Evolutionary conservation across 2,329 filamentous ascomycete genomes (phyloP), one percentile per base, ranked within the genome.

Genomic region (Coniochaeta pulveracea): DNA sequence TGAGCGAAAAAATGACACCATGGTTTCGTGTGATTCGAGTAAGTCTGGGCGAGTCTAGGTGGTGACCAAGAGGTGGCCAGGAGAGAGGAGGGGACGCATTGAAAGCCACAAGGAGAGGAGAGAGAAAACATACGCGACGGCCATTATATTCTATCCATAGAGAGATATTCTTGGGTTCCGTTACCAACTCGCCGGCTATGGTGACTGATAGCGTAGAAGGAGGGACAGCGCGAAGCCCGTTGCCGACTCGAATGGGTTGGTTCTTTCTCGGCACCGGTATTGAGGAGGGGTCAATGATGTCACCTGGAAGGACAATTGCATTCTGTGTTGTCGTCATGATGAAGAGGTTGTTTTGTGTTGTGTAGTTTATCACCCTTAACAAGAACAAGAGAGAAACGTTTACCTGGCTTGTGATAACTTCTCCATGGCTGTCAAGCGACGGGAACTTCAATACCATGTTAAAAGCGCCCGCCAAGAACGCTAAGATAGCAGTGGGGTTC

Each of bases 231-330:
- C 81, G 80, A 37, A 95, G 68, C 35, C 88, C 88, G 11, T 85
- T 83, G 18, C 88, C 88, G 17, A 95, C 69, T 36, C 83, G 84
- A 41, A 94, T 65, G 24, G 85, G 74, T 40, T 74, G 64, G 45
- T 78, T 84, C 30, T 69, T 66, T 40, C 80, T 69, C 19, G 72
- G 72, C 4, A 16, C 22, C 3, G 85, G 84, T 23, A 93, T 67
- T 22, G 71, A 58, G 17, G 71, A 64, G 1, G 70, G 54, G 37
- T 84, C 73, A 28, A 95, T 69, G 19, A 61, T 51, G 46, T 95
- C 86, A 43, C 91, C 88, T 0, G 91, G 91, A 6, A 96, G 72
- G 40, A 95, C 72, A 40, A 89, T 63, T 29, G 61, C 60, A n/a
- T 65, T 58, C 18, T 73, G 63, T 21, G 68, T 59, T 5, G 28